phyloP scores from a whole-genome alignment of 192 early-diverging fungal genomes.

The Entomortierella beljakovae region DNA sequence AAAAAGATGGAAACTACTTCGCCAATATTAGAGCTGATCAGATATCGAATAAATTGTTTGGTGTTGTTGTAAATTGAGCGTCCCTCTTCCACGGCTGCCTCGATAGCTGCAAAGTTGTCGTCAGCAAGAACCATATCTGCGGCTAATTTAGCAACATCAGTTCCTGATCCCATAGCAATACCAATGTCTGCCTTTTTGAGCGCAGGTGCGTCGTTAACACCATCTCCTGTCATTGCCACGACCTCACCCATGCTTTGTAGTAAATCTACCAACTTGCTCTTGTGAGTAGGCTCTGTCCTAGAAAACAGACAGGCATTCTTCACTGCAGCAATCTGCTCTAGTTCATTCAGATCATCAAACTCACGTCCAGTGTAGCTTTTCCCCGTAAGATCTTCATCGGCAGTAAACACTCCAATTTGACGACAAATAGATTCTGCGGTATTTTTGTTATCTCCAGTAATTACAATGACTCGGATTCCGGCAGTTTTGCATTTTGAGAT shows the following conservation, averaged over 20 bases:
- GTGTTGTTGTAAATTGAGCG: slow-evolving; percentile 86
- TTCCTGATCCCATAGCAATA: slow-evolving; percentile 92
- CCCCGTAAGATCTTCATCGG: slow-evolving; percentile 60
- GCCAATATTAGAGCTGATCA: slow-evolving; percentile 96
- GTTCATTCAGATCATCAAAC: slow-evolving; percentile 86
- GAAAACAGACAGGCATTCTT: slow-evolving; percentile 94
- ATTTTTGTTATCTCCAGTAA: slow-evolving; percentile 91
- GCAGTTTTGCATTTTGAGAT: slow-evolving; percentile 84
- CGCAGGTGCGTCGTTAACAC: slow-evolving; percentile 76
- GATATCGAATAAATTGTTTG: slow-evolving; percentile 75
- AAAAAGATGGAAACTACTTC: slow-evolving; percentile 98
- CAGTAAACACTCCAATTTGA: slow-evolving; percentile 57
- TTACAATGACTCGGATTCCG: slow-evolving; percentile 94
- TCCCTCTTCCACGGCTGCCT: slow-evolving; percentile 81
- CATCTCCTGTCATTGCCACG: slow-evolving; percentile 91
- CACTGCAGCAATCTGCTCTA: slow-evolving; percentile 74
- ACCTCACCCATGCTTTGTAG: slow-evolving; percentile 79
- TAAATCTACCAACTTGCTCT: slow-evolving; percentile 95
- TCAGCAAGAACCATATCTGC: slow-evolving; percentile 90
- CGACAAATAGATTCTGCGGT: slow-evolving; percentile 93
- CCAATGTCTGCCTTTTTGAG: slow-evolving; percentile 82
- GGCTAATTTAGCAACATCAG: slow-evolving; percentile 94
- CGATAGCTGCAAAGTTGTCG: slow-evolving; percentile 87
- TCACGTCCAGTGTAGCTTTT: slow-evolving; percentile 83
- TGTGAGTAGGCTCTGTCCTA: slow-evolving; percentile 94